Conservation (phyloP, 176 grass and related monocot species). For the Chrysopogon serrulatus region DNA sequence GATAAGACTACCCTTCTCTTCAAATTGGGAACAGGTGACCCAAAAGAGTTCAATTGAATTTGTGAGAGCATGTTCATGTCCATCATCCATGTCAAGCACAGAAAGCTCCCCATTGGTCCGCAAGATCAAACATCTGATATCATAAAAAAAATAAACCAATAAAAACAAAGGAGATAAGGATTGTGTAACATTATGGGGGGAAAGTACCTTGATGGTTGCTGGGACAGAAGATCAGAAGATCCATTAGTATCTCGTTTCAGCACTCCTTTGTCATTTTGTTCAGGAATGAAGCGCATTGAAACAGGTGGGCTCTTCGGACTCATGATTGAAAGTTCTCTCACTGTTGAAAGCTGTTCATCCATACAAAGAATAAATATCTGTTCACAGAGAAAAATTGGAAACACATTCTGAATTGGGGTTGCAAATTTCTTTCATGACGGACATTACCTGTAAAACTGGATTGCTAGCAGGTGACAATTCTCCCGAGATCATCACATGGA, state of each 20-base stretch:
- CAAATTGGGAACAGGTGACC: slow-evolving; percentile 82
- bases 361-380: slow-evolving; percentile 1
- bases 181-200: slow-evolving; percentile 1
- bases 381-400: slow-evolving; percentile 4
- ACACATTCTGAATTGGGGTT: neutral
- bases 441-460: slow-evolving; percentile 84
- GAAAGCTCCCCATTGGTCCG: slow-evolving; percentile 95
- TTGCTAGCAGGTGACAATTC: slow-evolving; percentile 73
- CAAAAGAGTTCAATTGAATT: slow-evolving; percentile 94
- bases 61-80: slow-evolving; percentile 84
- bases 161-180: slow-evolving; percentile 29
- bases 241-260: slow-evolving; percentile 33
- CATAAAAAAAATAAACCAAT: slow-evolving; percentile 36
- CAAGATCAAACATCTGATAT: slow-evolving; percentile 85
- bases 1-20: slow-evolving; percentile 91
- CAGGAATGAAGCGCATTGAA: slow-evolving; percentile 92
- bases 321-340: slow-evolving; percentile 98
- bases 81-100: slow-evolving; percentile 93
- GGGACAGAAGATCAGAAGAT: slow-evolving; percentile 46
- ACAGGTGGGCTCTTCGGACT: slow-evolving; percentile 88
- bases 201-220: slow-evolving; percentile 87
- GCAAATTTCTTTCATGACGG: slow-evolving; percentile 20
- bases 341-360: slow-evolving; percentile 76
- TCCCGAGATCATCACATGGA: slow-evolving; percentile 83
- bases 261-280: slow-evolving; percentile 43